Base-by-base conservation (phyloP, 352 stramenopile species). In the Synura sp. region DNA sequence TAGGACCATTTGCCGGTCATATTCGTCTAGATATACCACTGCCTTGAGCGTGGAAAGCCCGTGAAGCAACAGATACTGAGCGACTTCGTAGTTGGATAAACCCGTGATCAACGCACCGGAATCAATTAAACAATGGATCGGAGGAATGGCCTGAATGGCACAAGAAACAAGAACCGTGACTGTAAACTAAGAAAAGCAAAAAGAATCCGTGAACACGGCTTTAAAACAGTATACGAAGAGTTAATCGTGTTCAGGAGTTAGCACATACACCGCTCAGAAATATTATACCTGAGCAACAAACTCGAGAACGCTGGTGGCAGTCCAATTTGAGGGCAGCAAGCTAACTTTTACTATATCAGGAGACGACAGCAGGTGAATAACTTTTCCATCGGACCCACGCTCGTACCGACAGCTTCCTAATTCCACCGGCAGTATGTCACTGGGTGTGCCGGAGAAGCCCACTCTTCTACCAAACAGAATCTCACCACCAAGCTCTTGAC, bases 391-490 rank as follows among this genome's bases (percentile, higher is more conserved):
- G 67, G 96, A 97, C 44, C 94, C 93, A 55, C 96, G 93, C 79
- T 99, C 96, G 80, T 98, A 99, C 77, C 95, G 92, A 79, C 96
- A 99, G 73, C 96, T 92, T 32, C 95, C 95, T 67, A 99, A 84
- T 87, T 99, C 96, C 85, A 99, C 93, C 19, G 97, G 97, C 19
- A 99, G 83, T 44, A 99, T 84, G 85, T 99, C 97, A 73, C 93
- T 98, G 19, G 97, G 96, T 2, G 97, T 99, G 71, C 97, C 97
- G 59, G 92, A 98, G 84, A 99, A 99, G 0, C 96, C 97, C 69
- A 99, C 93, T 31, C 95, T 90, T 69, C 93, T 92, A 22, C 90
- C 90, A 85, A 99, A 99, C 17, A 99, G 80, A 81, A 98, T 97
- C 78, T 98, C 91, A 70, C 95, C 96, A 19, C 97, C 97, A 57